Percentiles rank a stretch among this genome's conserved stretches.
phyloP scores from a whole-genome alignment of 169 alveolate genomes.

The Theileria luwenshuni region DNA sequence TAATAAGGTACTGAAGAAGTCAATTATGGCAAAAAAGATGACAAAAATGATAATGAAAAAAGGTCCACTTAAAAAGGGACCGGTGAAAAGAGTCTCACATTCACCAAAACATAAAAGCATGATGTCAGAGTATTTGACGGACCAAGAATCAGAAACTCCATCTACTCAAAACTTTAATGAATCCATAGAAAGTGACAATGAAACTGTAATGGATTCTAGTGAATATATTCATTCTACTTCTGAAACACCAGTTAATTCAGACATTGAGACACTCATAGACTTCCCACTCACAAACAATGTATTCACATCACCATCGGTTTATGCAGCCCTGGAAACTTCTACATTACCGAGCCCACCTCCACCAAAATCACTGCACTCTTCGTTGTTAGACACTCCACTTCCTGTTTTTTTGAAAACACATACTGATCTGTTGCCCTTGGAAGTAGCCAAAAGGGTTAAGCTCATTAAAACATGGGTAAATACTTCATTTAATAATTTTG shows the following conservation, averaged over 20 bases:
- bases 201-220: neutral
- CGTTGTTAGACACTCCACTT: no score
- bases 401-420: neutral
- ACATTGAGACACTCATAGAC: slow-evolving; percentile 1
- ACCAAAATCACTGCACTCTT: neutral
- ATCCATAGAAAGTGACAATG: neutral
- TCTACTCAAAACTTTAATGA: no score
- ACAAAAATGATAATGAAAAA: neutral
- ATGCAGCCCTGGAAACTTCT: neutral
- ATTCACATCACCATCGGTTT: slow-evolving; percentile 14
- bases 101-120: slow-evolving; percentile 1
- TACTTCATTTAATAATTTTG: slow-evolving; percentile 1
- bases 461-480: slow-evolving; percentile 2
- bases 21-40: slow-evolving; percentile 18
- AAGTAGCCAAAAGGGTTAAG: slow-evolving; percentile 9
- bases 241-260: slow-evolving; percentile 11
- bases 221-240: no score
- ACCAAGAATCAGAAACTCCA: no score
- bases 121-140: no score
- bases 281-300: neutral
- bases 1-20: slow-evolving; percentile 13
- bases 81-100: neutral
- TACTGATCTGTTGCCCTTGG: slow-evolving; percentile 8
- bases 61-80: slow-evolving; percentile 6
- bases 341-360: neutral